These are phyloP conservation scores for Bruguiera sexangula DNA, from an alignment of 345 rosid species.

Conservation along the genomic window DNA sequence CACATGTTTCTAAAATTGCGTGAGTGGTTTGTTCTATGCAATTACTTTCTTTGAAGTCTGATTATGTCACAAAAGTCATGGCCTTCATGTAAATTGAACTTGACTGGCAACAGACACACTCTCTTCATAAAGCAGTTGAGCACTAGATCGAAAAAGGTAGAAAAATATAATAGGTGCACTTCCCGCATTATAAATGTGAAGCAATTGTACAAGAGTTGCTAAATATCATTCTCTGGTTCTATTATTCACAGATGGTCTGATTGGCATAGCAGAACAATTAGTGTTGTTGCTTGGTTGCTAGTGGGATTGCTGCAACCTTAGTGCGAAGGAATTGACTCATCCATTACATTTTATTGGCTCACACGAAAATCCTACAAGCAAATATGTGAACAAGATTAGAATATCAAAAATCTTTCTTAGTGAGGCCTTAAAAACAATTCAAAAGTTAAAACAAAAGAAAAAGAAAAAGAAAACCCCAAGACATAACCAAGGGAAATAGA, in stretches of 20 bases:
- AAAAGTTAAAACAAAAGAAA: too few relatives aligned
- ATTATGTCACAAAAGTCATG: neutral
- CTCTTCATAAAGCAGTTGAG: slow-evolving; percentile 60
- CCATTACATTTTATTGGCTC: neutral
- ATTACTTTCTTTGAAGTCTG: neutral
- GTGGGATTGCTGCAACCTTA: slow-evolving; percentile 71
- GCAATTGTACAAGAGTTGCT: neutral
- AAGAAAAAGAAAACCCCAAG: too few relatives aligned
- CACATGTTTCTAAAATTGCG: too few relatives aligned
- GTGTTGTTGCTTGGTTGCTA: slow-evolving; percentile 69
- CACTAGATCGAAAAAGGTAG: slow-evolving; percentile 60
- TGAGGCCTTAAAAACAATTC: too few relatives aligned
- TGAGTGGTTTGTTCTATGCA: neutral
- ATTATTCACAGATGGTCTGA: slow-evolving; percentile 58
- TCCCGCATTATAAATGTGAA: slow-evolving; percentile 1
- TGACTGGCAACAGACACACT: slow-evolving; percentile 71
- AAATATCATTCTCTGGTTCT: neutral
- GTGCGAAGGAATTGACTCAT: slow-evolving; percentile 53
- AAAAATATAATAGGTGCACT: neutral
- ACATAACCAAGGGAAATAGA: too few relatives aligned
- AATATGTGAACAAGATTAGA: too few relatives aligned
- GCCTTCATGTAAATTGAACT: slow-evolving; percentile 53
- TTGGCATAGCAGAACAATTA: slow-evolving; percentile 72
- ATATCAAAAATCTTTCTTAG: too few relatives aligned
- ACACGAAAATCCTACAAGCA: neutral